Percentiles rank a stretch among this genome's conserved stretches.
Conservation (phyloP, 2,329 filamentous ascomycete genomes). For the Arthroderma sp. region DNA sequence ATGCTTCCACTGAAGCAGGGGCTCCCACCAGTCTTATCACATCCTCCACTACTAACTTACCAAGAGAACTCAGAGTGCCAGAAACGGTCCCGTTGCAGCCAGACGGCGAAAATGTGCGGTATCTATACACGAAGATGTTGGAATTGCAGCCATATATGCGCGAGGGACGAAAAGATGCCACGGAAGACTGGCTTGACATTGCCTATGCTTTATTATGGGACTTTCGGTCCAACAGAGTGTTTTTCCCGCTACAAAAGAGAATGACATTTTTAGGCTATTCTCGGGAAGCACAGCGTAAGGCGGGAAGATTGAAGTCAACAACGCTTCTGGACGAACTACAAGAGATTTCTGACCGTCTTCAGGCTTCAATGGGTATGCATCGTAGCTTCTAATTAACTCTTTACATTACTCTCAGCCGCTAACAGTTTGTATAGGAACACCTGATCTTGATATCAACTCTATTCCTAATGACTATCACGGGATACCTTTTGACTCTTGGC, state of each 20-base stretch:
- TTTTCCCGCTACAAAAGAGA: conserved; percentile 45
- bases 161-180: conserved; percentile 38
- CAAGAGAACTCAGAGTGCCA: not conserved
- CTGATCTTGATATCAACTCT: conserved; percentile 10
- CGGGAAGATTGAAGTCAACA: conserved; percentile 25
- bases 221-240: conserved; percentile 47
- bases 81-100: not conserved
- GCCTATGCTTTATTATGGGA: conserved; percentile 48
- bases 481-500: conserved; percentile 72
- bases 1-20: not conserved
- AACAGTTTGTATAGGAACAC: conserved; percentile 8
- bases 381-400: not conserved
- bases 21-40: not conserved
- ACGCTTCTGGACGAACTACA: conserved; percentile 33
- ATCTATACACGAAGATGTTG: conserved; percentile 36
- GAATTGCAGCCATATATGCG: conserved; percentile 40
- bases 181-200: conserved; percentile 47
- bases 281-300: conserved; percentile 29
- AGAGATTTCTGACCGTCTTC: conserved; percentile 34
- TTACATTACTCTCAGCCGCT: not conserved
- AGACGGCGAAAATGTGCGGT: conserved; percentile 25
- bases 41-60: not conserved
- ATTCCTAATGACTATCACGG: conserved; percentile 55
- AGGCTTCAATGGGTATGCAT: conserved; percentile 30
- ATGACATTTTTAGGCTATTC: conserved; percentile 41